Conservation (phyloP, 2,329 filamentous ascomycete genomes). For the Penicillium sp. region DNA sequence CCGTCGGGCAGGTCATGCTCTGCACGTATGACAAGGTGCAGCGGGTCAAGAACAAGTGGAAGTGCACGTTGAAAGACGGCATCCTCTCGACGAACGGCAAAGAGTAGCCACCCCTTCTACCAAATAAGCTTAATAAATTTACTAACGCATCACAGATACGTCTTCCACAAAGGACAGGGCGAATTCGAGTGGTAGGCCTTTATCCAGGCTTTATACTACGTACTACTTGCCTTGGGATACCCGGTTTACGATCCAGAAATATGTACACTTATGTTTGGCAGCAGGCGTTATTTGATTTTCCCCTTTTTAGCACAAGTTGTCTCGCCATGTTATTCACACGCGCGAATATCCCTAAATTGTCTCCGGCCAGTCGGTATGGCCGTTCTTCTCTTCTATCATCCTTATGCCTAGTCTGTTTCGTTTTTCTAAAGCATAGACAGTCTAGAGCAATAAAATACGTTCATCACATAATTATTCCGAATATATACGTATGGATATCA, state of each 20-base stretch:
- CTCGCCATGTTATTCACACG: neutral
- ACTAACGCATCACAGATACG: constrained; percentile 55
- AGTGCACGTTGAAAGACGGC: constrained; percentile 97
- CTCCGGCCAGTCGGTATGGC: no score
- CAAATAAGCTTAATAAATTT: constrained; percentile 19
- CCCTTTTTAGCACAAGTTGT: neutral
- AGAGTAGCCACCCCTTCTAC: constrained; percentile 56
- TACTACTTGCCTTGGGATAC: neutral
- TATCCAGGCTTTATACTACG: neutral
- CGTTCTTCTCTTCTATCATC: no score
- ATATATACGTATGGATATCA: no score
- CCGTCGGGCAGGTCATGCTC: constrained; percentile 85
- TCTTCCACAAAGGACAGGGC: constrained; percentile 95
- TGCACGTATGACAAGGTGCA: constrained; percentile 99
- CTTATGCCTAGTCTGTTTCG: no score
- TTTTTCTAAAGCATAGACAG: no score
- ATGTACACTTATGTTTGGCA: constrained; percentile 14
- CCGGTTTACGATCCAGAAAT: neutral
- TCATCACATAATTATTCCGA: no score
- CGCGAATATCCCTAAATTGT: neutral
- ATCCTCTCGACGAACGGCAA: constrained; percentile 89
- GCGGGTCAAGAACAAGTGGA: constrained; percentile 99
- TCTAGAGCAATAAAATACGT: no score
- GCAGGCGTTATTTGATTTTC: constrained; percentile 7
- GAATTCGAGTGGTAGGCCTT: constrained; percentile 90